Base-by-base conservation (phyloP, 257 asterid genomes). In the Salvia splendens region DNA sequence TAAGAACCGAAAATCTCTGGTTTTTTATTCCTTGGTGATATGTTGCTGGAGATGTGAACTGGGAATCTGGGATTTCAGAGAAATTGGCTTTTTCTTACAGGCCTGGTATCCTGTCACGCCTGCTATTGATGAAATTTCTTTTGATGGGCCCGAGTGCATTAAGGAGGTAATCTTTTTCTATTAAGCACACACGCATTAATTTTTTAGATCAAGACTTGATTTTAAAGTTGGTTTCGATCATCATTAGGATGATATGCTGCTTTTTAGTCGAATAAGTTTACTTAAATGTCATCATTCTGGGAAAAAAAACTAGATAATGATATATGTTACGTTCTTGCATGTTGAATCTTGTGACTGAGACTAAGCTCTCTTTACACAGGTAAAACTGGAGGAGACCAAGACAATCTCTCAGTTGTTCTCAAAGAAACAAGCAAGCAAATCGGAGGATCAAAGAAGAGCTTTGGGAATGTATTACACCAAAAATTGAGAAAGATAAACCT, bases 21-120 rank as follows among this genome's bases (percentile, higher is more conserved):
- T 24, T 24, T 35, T 4, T 42, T n/a, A 43, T 9, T 32, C 12
- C 12, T 32, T 10, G 36, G 17, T 61, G 35, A 65, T 47, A 40
- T 40, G 3, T 10, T 40, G 28, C 41, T 38, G 15, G 16, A 35
- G 69, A 51, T 38, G 38, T 12, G 61, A 56, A 66, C 47, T 32
- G 68, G 30, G 30, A 24, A 24, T 24, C 3, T 24, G 30, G 11
- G 24, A 30, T 28, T 36, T 73, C 59, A 41, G 45, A 56, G 58
- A 64, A 32, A 33, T 65, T 20, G 52, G 35, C 38, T 59, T 70
- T 30, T 28, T 40, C 5, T 65, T 51, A 58, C 79, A 88, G 99
- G 89, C 73, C 16, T 94, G 97, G 99, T 83, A 88, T 75, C 95
- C 99, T 12, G 96, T 94, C 75, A 88, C 97, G 56, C 78, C 89